Percentiles rank a stretch among this genome's conserved stretches.
These are phyloP conservation scores for Penium margaritaceum DNA, from an alignment of 139 green algal genomes.

Conservation along the genomic window DNA sequence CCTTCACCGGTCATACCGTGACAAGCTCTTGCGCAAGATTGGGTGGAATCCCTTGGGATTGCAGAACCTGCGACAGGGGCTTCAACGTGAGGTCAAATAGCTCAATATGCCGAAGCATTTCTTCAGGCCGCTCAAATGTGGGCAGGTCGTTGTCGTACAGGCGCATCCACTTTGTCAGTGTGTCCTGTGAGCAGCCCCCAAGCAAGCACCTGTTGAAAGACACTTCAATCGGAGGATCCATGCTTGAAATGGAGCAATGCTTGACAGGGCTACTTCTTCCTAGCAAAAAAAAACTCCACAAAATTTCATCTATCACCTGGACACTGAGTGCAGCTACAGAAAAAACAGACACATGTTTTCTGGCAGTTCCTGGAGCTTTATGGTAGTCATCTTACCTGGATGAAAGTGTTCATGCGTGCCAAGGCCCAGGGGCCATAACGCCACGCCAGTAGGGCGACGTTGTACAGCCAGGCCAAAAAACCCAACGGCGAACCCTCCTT, in stretches of 20 bases:
- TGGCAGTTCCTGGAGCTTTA: too few species aligned
- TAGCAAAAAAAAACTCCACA: too few species aligned
- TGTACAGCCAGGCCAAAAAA: not conserved
- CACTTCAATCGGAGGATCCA: too few species aligned
- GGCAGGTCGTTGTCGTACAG: constrained; percentile 24
- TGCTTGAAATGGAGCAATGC: too few species aligned
- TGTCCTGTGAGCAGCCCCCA: too few species aligned
- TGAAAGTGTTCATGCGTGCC: not conserved
- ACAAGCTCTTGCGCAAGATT: constrained; percentile 35
- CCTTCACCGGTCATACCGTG: constrained; percentile 12
- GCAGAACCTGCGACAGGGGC: constrained; percentile 13
- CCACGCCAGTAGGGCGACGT: not conserved
- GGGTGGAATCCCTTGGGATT: constrained; percentile 6
- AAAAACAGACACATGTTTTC: too few species aligned
- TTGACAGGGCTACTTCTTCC: too few species aligned
- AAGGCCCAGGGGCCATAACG: not conserved
- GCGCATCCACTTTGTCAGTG: constrained; percentile 1
- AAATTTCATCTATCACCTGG: too few species aligned
- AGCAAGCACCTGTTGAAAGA: too few species aligned
- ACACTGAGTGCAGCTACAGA: too few species aligned
- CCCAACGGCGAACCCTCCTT: not conserved
- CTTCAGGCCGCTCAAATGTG: constrained; percentile 6
- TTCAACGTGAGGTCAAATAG: constrained; percentile 27
- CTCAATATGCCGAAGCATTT: constrained; percentile 7
- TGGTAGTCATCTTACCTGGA: too few species aligned